These are phyloP conservation scores for Sphaerulina musiva DNA, from an alignment of 2,329 filamentous ascomycete species.

Conservation along the genomic window DNA sequence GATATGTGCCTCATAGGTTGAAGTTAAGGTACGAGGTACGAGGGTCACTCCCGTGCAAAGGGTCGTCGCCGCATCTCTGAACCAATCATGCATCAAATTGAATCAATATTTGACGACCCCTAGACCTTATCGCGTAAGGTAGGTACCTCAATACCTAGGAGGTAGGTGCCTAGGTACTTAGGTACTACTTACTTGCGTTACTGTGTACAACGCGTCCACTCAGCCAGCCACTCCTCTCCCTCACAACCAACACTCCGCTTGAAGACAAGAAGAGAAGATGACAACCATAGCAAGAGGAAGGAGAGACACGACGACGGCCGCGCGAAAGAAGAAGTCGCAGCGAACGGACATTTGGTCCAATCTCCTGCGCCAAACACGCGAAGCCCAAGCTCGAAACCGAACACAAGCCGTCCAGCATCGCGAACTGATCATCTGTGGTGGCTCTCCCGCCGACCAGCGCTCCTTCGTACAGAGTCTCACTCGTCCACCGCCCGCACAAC, in stretches of 20 bases:
- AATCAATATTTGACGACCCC: background rate
- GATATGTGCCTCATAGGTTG: background rate
- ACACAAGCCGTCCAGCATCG: constrained; percentile 30
- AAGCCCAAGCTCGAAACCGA: constrained; percentile 32
- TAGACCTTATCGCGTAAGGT: background rate
- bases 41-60: background rate
- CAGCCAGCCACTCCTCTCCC: background rate
- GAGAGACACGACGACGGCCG: constrained; percentile 9
- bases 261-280: background rate
- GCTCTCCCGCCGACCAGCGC: constrained; percentile 30
- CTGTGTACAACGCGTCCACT: too few relatives aligned
- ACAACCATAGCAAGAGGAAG: constrained; percentile 13
- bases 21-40: background rate
- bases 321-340: constrained; percentile 25
- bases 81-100: background rate
- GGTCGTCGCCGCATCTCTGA: background rate
- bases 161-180: background rate
- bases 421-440: constrained; percentile 30
- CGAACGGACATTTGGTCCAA: constrained; percentile 33
- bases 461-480: constrained; percentile 26
- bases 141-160: background rate
- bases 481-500: constrained; percentile 27
- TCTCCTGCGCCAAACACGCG: constrained; percentile 32
- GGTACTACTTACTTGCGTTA: background rate
- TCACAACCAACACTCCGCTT: background rate